A percentile compares a stretch with the other conserved stretches of the same genome.
Conservation (phyloP, 2,329 filamentous ascomycete species). For the Colletotrichum truncatum region DNA sequence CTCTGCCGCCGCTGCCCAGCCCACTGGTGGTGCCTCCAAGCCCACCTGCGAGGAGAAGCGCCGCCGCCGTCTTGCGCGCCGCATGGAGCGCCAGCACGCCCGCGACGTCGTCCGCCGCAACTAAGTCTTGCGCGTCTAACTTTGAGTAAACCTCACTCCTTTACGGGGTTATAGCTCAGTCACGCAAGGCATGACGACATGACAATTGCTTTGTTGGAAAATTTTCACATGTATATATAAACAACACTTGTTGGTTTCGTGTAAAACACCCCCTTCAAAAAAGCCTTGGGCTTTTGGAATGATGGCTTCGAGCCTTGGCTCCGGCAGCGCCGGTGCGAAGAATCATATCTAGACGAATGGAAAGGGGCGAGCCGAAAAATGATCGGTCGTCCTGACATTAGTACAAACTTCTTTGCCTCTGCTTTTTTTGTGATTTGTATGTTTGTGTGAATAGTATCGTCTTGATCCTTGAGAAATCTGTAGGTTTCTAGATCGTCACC, state of each 20-base stretch:
- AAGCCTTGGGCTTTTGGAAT: not conserved
- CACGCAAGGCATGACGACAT: conserved; percentile 8
- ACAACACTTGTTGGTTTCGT: conserved; percentile 10
- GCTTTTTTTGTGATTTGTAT: not conserved
- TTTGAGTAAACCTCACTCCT: not conserved
- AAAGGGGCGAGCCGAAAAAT: conserved; percentile 10
- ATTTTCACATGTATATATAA: conserved; percentile 29
- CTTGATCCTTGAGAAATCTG: no score
- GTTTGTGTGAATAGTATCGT: not conserved
- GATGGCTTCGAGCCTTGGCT: not conserved
- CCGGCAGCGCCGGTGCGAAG: conserved; percentile 19
- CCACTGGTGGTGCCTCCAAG: conserved; percentile 34
- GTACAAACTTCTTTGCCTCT: not conserved
- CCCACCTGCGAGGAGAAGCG: conserved; percentile 27
- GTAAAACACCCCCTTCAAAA: conserved; percentile 11
- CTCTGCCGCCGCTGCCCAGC: conserved; percentile 7
- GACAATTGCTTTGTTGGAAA: conserved; percentile 16
- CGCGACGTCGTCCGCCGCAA: conserved; percentile 21
- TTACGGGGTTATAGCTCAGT: not conserved
- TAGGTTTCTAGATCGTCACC: no score
- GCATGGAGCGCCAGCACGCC: conserved; percentile 30
- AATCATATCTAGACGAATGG: conserved; percentile 14
- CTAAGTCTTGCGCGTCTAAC: conserved; percentile 1
- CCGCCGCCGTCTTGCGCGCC: conserved; percentile 28
- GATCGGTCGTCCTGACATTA: conserved; percentile 16